Base-by-base conservation (phyloP, 148 eudicot species). In the Beta vulgaris region DNA sequence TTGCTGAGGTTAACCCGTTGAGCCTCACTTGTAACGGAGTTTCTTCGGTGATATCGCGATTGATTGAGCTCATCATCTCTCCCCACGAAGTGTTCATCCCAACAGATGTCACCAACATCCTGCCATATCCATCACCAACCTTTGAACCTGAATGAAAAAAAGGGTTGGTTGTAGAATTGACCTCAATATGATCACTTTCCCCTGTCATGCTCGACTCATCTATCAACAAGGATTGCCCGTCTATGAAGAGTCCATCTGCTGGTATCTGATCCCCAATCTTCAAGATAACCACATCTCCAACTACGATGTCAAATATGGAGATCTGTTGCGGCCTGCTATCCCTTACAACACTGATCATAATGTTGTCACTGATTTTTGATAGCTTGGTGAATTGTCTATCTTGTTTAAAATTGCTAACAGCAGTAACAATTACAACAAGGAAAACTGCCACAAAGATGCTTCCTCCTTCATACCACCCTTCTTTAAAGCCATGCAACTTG, bases 391-490 rank as follows among this genome's bases (percentile, higher is more conserved):
- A 93, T 29, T 90, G 98, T 68, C 86, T 79, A 55, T 89, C 93
- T 77, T 93, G 98, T 76, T 87, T 83, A 75, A 90, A 80, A 84
- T 93, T 90, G 57, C 98, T 90, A 4, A 82, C 61, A 23, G 93
- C 91, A 23, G 98, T 85, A 13, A 93, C 93, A 54, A 83, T 71
- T 8, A 93, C 85, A 32, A 93, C 98, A 1, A 90, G 85, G 55
- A 87, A 86, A 14, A 93, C 91, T 0, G 96, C 98, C 3, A 90
- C 64, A 66, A 89, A 82, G 65, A 93, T 93, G 72, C 96, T 93
- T 40, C 98, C 93, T 5, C 98, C 98, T 62, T 93, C 98, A 31
- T 93, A 93, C 98, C 98, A 93, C 14, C 98, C 98, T 78, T 93
- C 91, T 75, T 82, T 31, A 0, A 59, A 19, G 1, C 98, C 98